Percentiles rank a stretch among this genome's conserved stretches.
phyloP scores from a whole-genome alignment of 768 basidiomycete species.

The Lyophyllum shimeji region DNA sequence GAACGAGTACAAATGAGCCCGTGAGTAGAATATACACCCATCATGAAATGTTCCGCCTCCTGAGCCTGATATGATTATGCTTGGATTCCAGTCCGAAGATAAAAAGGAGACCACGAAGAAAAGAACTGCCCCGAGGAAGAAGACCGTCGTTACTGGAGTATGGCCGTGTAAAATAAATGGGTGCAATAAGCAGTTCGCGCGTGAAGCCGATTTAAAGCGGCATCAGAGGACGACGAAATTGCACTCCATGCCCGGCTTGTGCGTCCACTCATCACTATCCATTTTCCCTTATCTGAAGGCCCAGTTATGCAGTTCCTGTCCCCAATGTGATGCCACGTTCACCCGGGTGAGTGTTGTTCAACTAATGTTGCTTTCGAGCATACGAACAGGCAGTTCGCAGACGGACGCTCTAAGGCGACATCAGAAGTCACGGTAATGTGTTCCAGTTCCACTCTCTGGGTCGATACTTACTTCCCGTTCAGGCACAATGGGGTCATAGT shows the following conservation, averaged over 20 bases:
- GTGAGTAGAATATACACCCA: constrained; percentile 21
- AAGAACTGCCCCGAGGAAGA: constrained; percentile 38
- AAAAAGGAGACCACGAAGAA: constrained; percentile 28
- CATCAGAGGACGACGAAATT: constrained; percentile 80
- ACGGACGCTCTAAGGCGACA: constrained; percentile 82
- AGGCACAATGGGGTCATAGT: constrained; percentile 72
- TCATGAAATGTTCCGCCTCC: constrained; percentile 13
- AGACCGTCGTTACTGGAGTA: constrained; percentile 45
- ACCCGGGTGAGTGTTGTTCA: constrained; percentile 57
- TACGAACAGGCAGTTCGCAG: constrained; percentile 35
- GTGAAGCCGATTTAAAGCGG: constrained; percentile 80
- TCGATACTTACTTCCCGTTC: constrained; percentile 8
- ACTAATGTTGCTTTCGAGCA: constrained; percentile 6
- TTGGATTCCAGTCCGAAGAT: constrained; percentile 22
- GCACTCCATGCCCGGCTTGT: constrained; percentile 77
- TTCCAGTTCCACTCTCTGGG: not conserved
- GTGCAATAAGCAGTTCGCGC: constrained; percentile 79
- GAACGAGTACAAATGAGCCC: constrained; percentile 22
- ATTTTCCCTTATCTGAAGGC: constrained; percentile 5
- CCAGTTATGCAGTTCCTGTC: constrained; percentile 53
- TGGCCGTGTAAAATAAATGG: constrained; percentile 85
- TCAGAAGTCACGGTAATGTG: constrained; percentile 72
- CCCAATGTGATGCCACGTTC: constrained; percentile 79
- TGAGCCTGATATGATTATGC: constrained; percentile 12
- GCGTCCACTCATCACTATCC: constrained; percentile 23